These are phyloP conservation scores for Candida tropicalis DNA, from an alignment of 1,139 yeast species.

Conservation along the genomic window DNA sequence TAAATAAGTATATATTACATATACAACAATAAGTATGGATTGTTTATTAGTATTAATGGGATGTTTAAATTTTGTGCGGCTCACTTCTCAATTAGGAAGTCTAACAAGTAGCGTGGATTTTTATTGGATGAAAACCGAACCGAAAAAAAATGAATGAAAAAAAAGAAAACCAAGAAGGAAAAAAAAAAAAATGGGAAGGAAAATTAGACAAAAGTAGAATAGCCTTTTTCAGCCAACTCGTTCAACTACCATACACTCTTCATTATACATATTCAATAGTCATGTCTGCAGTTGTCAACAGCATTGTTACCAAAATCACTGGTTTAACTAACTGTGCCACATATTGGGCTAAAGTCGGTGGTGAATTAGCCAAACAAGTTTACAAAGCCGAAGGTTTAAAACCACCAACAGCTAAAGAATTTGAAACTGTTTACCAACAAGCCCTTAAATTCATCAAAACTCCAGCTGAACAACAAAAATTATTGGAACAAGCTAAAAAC, in stretches of 20 bases:
- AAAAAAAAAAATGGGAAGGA: conserved; percentile 5
- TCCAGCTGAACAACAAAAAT: conserved; percentile 51
- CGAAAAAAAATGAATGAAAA: conserved; percentile 1
- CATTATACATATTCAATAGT: conserved; percentile 16
- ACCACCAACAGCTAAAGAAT: conserved; percentile 81
- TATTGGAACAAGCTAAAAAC: conserved; percentile 40
- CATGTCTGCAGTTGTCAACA: conserved; percentile 50
- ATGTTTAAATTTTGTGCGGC: background rate
- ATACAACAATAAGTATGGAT: no score
- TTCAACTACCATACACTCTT: conserved; percentile 4
- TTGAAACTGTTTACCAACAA: conserved; percentile 72
- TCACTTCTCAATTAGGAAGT: conserved; percentile 26
- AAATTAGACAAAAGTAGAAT: background rate
- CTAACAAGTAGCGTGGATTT: conserved; percentile 14
- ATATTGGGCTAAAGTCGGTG: conserved; percentile 90
- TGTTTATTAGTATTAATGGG: background rate
- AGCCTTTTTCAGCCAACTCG: background rate
- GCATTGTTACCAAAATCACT: conserved; percentile 40
- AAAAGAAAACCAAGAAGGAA: conserved; percentile 6
- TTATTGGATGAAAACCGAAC: conserved; percentile 21
- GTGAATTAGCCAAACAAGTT: conserved; percentile 86
- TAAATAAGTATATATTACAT: background rate
- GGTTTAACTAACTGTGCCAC: conserved; percentile 52
- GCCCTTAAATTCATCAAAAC: conserved; percentile 42
- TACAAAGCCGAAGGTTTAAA: conserved; percentile 91